Evolutionary conservation across 768 basidiomycete genomes (phyloP), one percentile per base, ranked within the genome.

Genomic region (Epithele typhae): DNA sequence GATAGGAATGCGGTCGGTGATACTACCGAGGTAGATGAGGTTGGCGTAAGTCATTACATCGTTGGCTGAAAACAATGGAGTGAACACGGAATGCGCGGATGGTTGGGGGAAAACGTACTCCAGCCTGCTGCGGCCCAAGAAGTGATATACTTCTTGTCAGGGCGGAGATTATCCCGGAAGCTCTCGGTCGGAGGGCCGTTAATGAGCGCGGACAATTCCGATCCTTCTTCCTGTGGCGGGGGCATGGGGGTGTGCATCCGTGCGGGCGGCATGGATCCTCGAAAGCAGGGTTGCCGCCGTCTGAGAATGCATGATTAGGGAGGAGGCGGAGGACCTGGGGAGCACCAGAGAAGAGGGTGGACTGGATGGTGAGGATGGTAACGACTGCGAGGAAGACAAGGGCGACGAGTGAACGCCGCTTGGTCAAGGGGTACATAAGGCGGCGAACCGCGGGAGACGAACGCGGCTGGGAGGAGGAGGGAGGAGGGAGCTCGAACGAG

Each of bases 81-180:
- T 33, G 25, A 19, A 43, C n/a, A n/a, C n/a, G n/a, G n/a, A 43
- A 37, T 52, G 33, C 27, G 40, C 25, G 7, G 14, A 34, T 27
- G 24, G 14, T 33, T 15, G 11, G 17, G 43, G 25, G 30, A n/a
- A 22, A 17, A 59, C 66, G 43, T 23, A 67, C 66, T 86, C 85
- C 85, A 88, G 33, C 86, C 86, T n/a, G 84, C 83, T 30, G 80
- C 79, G 33, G 80, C 69, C 83, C 83, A 88, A 12, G 82, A 82
- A 1, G 84, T 81, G 48, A 88, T 77, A 52, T 87, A 88, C 52
- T 81, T 72, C 4, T 68, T 67, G 46, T 84, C 77, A 17, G 74
- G 64, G 14, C 72, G 74, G 27, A 88, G 64, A 53, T 86, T 87
- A 53, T 85, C 85, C 71, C 79, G 68, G 64, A 84, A 84, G 32